A percentile compares a stretch with the other conserved stretches of the same genome.
Evolutionary conservation across 495 filamentous ascomycete genomes (phyloP).

Genomic region (Hyaloscypha finlandica): DNA sequence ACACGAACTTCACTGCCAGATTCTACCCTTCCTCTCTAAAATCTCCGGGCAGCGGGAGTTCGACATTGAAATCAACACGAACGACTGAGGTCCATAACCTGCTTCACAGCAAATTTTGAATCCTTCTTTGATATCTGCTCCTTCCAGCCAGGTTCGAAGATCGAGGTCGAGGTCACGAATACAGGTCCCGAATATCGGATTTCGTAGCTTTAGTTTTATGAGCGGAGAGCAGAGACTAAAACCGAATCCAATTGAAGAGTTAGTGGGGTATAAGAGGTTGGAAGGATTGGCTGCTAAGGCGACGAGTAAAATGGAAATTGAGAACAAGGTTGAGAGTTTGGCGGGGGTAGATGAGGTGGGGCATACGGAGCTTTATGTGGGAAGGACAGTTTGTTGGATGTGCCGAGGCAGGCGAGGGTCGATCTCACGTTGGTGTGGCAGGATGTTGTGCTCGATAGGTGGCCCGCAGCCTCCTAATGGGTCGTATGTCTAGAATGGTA

Average conservation of each 20-base stretch:
- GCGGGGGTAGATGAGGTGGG: constrained; percentile 58
- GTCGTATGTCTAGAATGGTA: neutral
- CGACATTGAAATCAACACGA: constrained; percentile 27
- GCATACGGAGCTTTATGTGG: constrained; percentile 63
- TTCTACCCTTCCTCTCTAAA: neutral
- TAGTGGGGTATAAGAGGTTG: constrained; percentile 60
- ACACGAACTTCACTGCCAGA: constrained; percentile 41
- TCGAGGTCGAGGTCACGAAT: constrained; percentile 49
- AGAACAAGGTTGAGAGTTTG: constrained; percentile 57
- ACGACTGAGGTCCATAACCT: neutral
- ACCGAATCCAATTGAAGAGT: constrained; percentile 58
- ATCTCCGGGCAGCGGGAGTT: neutral
- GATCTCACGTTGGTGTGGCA: neutral
- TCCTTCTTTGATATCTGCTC: constrained; percentile 36
- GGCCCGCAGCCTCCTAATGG: neutral
- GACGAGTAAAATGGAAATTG: constrained; percentile 42
- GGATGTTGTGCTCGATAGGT: neutral
- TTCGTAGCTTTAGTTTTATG: constrained; percentile 62
- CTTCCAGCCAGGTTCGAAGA: constrained; percentile 38
- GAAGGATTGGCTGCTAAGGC: constrained; percentile 43
- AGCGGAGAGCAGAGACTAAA: constrained; percentile 54
- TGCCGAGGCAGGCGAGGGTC: neutral
- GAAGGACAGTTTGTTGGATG: constrained; percentile 48
- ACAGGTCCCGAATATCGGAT: constrained; percentile 55
- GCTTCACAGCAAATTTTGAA: constrained; percentile 4